Evolutionary conservation across 305 asterid genomes (phyloP).

Genomic region (Coffea humblotiana): DNA sequence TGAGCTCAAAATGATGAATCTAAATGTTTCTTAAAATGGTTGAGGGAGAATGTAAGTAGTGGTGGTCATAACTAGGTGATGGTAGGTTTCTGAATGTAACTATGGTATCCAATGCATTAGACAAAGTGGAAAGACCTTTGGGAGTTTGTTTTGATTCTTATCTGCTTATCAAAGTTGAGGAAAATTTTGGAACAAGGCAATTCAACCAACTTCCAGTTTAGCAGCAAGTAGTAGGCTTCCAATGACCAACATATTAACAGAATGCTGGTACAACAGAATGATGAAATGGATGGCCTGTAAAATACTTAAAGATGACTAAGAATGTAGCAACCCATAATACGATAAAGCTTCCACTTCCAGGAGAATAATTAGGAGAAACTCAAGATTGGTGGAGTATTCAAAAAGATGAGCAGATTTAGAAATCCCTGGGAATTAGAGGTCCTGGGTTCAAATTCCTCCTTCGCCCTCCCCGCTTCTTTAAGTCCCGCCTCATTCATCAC

Average conservation of each 20-base stretch:
- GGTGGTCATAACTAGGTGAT: not conserved
- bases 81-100: not conserved
- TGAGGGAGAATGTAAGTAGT: not conserved
- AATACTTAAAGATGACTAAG: not conserved
- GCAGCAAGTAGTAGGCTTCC: not conserved
- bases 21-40: not conserved
- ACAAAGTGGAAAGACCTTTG: not conserved
- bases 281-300: not conserved
- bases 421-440: too few relatives aligned
- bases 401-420: not conserved
- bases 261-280: not conserved
- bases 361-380: not conserved
- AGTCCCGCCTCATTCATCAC: too few relatives aligned
- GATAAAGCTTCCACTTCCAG: not conserved
- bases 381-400: not conserved
- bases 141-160: not conserved
- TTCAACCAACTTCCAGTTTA: not conserved
- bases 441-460: too few relatives aligned
- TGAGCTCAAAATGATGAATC: not conserved
- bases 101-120: not conserved
- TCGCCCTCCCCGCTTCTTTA: too few relatives aligned
- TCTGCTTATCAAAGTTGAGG: too few relatives aligned
- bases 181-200: not conserved
- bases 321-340: not conserved
- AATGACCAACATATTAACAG: not conserved